Base-by-base conservation (phyloP, 768 basidiomycete genomes). In the Naganishia kalamii region DNA sequence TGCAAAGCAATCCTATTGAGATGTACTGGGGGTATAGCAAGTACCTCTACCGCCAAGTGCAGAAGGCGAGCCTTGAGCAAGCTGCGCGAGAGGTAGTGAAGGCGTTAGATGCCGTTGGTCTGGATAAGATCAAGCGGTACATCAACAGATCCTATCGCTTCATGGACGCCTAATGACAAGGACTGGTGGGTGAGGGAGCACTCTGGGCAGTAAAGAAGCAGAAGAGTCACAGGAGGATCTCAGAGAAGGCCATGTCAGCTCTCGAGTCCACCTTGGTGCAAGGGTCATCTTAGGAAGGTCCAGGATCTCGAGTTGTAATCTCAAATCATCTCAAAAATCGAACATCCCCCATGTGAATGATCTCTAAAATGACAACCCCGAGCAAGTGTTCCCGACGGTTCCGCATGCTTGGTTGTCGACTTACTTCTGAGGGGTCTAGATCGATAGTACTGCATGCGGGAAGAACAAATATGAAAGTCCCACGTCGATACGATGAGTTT, bases 1-100 rank as follows among this genome's bases (percentile, higher is more conserved):
- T 72, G 82, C 4, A 82, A 83, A n/a, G n/a, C n/a, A n/a, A n/a
- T 70, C 79, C 79, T 19, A 83, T 83, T 71, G 81, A 82, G 67
- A 73, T 73, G 66, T 78, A 71, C 47, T 81, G 80, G 79, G 76
- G 80, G 1, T 70, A 66, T 49, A 75, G 75, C 15, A 82, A 82
- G 64, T 65, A 64, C 11, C 21, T 47, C 1, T 81, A 82, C 67
- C 68, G 77, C 0, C 7, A 66, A n/a, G 59, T 59, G 30, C 70
- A 71, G 5, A 50, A 65, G 4, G 79, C 77, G 8, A 69, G 71
- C 4, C 63, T 65, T 15, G 77, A 80, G 50, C 79, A 69, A 15
- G 77, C 79, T 52, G 68, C 78, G 50, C 21, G 33, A 6, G 81
- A 82, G 70, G 70, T 77, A 0, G 8, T 76, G 8, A 30, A 21